Conservation (phyloP, 441 rosid genomes). For the Eruca vesicaria region DNA sequence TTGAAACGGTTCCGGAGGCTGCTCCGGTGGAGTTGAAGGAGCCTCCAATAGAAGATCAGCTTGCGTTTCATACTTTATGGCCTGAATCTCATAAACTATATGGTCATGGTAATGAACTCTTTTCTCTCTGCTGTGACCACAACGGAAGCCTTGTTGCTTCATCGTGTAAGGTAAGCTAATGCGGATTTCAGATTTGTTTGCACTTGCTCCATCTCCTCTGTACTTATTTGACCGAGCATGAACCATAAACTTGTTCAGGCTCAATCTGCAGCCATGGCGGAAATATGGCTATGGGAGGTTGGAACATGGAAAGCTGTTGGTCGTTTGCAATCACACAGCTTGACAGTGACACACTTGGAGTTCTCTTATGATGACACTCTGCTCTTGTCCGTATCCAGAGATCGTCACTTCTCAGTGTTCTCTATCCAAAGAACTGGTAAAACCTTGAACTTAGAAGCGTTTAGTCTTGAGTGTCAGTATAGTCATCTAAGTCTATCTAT, state of each 20-base stretch:
- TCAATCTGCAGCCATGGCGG: constrained; percentile 77
- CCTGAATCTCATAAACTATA: constrained; percentile 95
- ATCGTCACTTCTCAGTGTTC: constrained; percentile 87
- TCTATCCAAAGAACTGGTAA: constrained; percentile 64
- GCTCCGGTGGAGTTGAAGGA: constrained; percentile 77
- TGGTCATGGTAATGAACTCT: constrained; percentile 96
- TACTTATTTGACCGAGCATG: background rate
- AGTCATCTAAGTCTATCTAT: background rate
- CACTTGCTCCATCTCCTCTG: background rate
- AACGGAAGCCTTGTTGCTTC: constrained; percentile 87
- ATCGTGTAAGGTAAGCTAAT: constrained; percentile 74
- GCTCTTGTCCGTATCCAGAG: constrained; percentile 91
- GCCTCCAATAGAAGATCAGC: constrained; percentile 93
- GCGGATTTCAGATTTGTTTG: background rate
- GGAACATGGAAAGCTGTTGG: constrained; percentile 93
- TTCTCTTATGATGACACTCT: constrained; percentile 78
- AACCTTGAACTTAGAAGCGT: background rate
- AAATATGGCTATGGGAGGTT: constrained; percentile 92
- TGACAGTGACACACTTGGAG: constrained; percentile 91
- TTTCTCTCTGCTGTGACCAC: constrained; percentile 78
- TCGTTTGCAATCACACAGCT: constrained; percentile 84
- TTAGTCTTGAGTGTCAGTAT: background rate
- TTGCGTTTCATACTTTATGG: constrained; percentile 91
- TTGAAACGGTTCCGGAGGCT: constrained; percentile 91
- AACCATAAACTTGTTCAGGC: constrained; percentile 56